Percentiles rank a stretch among this genome's conserved stretches.
These are phyloP conservation scores for Malus hybrid DNA, from an alignment of 331 rosid species.

Conservation along the genomic window DNA sequence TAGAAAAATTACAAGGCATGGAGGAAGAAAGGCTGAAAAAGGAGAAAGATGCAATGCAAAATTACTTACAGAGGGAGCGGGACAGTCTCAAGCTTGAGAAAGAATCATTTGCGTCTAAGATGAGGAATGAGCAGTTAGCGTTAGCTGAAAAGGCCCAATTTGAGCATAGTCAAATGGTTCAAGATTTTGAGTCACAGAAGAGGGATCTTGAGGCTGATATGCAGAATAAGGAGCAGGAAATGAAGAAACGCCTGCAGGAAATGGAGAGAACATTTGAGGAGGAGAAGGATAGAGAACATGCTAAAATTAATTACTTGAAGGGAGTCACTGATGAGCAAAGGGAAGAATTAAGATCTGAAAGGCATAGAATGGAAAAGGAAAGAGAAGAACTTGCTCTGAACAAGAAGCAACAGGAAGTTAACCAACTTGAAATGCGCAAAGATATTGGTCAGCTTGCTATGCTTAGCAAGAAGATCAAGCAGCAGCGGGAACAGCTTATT, in stretches of 20 bases:
- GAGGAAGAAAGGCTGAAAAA: conserved; percentile 66
- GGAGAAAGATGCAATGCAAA: conserved; percentile 47
- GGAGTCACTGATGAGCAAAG: conserved; percentile 53
- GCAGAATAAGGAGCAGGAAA: conserved; percentile 44
- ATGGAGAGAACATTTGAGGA: conserved; percentile 62
- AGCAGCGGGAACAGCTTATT: conserved; percentile 61
- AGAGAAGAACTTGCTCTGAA: conserved; percentile 47
- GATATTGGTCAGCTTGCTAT: conserved; percentile 68
- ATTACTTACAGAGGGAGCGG: conserved; percentile 47
- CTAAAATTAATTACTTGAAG: conserved; percentile 46
- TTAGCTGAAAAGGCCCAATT: conserved; percentile 53
- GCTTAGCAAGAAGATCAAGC: conserved; percentile 71
- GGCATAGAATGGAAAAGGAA: conserved; percentile 41
- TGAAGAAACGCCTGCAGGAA: conserved; percentile 46
- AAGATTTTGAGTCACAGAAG: conserved; percentile 54
- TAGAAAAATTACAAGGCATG: conserved; percentile 35
- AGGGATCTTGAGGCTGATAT: conserved; percentile 59
- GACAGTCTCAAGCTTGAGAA: conserved; percentile 66
- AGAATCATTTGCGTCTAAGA: conserved; percentile 51
- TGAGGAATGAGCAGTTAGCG: conserved; percentile 45
- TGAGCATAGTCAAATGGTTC: conserved; percentile 45
- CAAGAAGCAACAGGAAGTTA: conserved; percentile 48
- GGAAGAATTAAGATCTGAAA: conserved; percentile 53
- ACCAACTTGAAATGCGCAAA: conserved; percentile 58
- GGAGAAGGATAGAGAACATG: conserved; percentile 50